Base-by-base conservation (phyloP, 192 early-diverging fungal species). In the Mortierella antarctica region DNA sequence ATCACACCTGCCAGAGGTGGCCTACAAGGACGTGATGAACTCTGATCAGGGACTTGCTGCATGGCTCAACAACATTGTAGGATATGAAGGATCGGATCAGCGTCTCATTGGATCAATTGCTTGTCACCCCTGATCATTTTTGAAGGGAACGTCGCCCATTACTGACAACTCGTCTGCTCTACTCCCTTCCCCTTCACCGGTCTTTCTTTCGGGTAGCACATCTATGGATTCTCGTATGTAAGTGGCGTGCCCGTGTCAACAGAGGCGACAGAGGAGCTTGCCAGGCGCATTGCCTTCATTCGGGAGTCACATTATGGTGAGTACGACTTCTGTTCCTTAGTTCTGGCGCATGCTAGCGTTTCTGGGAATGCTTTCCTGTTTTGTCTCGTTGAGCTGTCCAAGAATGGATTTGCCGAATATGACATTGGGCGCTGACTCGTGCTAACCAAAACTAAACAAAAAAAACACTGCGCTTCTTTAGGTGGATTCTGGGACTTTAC, bases 401-500 rank as follows among this genome's bases (percentile, higher is more conserved):
- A 31, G 13, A 53, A 60, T 45, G 58, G 50, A 8, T 60, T 56
- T 55, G 14, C 52, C 60, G 20, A 57, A 57, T 11, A 62, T 31
- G 31, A 31, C 31, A 62, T 59, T 59, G 57, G 20, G 23, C 40
- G 21, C 5, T 6, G 12, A 62, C 21, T 20, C 21, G 48, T 10
- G 48, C 13, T 11, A 62, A 41, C 13, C 21, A 60, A 60, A 60
- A 60, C 8, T 14, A 60, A 60, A 41, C 10, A 41, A 39, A 41
- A 44, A 41, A 39, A 41, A 60, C 31, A 31, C 31, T 31, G 31
- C 31, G 31, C 48, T 56, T 18, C 1, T 1, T 1, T 68, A 84
- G 83, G 83, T 31, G 85, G 84, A 7, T 89, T 95, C 65, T 96
- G 93, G 93, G 92, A 91, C 23, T 92, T 95, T 50, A 91, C 91